Conservation (phyloP, 352 stramenopile species). For the Plasmopara viticola region DNA sequence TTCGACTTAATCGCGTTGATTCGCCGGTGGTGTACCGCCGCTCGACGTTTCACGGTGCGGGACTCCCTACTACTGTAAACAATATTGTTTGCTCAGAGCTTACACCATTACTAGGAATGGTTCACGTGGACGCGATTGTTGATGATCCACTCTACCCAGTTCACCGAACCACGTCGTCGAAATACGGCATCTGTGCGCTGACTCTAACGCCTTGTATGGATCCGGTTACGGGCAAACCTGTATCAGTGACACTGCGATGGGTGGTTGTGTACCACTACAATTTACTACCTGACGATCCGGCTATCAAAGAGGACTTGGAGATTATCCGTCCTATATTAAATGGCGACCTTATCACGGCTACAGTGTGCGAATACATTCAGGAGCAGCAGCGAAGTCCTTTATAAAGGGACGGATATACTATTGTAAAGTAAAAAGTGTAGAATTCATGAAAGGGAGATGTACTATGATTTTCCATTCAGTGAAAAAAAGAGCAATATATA, state of each 20-base stretch:
- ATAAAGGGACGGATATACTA: background rate
- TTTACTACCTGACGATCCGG: constrained; percentile 21
- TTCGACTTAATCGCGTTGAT: constrained; percentile 15
- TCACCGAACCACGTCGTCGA: constrained; percentile 6
- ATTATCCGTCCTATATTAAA: constrained; percentile 36
- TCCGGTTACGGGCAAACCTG: constrained; percentile 5
- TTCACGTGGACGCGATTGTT: constrained; percentile 30
- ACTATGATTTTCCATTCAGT: background rate
- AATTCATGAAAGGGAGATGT: background rate
- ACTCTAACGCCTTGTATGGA: constrained; percentile 26
- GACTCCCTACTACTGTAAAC: constrained; percentile 20
- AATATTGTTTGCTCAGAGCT: constrained; percentile 28
- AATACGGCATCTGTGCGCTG: constrained; percentile 23
- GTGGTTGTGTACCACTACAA: constrained; percentile 35
- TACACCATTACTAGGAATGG: constrained; percentile 20
- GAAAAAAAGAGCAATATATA: no score
- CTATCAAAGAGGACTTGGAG: constrained; percentile 20
- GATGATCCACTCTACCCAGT: constrained; percentile 28
- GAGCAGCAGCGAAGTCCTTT: constrained; percentile 12
- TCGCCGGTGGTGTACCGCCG: constrained; percentile 26
- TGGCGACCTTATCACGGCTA: constrained; percentile 33
- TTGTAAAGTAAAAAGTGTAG: constrained; percentile 13
- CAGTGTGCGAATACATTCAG: constrained; percentile 29
- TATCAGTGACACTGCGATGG: constrained; percentile 26
- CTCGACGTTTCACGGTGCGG: constrained; percentile 21